Percentiles rank a stretch among this genome's conserved stretches.
These are phyloP conservation scores for Psidium guajava DNA, from an alignment of 345 rosid genomes.

Conservation along the genomic window DNA sequence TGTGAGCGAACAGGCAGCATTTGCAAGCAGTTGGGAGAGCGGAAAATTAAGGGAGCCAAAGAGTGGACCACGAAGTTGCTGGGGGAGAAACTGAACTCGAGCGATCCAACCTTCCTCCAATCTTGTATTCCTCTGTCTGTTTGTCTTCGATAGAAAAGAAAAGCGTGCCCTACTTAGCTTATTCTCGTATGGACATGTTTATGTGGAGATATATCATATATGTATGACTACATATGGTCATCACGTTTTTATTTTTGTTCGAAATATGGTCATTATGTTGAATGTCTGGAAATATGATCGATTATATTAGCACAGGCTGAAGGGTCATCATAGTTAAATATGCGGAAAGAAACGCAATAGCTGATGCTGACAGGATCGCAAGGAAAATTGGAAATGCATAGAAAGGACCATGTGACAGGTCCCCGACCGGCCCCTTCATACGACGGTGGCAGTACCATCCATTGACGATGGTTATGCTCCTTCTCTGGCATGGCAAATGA, in stretches of 20 bases:
- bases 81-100: neutral
- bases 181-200: neutral
- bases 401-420: neutral
- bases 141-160: neutral
- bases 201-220: neutral
- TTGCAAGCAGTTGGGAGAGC: neutral
- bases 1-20: neutral
- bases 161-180: neutral
- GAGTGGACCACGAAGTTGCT: neutral
- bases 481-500: neutral
- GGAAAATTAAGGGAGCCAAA: constrained; percentile 33
- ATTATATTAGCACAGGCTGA: too few relatives aligned
- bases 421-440: neutral
- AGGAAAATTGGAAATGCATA: too few relatives aligned
- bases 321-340: too few relatives aligned
- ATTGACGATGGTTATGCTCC: neutral
- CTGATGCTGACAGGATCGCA: too few relatives aligned
- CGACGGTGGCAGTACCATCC: neutral
- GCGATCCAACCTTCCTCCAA: neutral
- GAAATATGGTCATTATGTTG: neutral
- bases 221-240: too few relatives aligned
- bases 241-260: too few relatives aligned
- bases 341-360: too few relatives aligned
- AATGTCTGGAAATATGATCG: neutral
- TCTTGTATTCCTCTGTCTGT: neutral